phyloP scores from a whole-genome alignment of 1,139 yeast genomes.

The Suhomyces atakaporum region DNA sequence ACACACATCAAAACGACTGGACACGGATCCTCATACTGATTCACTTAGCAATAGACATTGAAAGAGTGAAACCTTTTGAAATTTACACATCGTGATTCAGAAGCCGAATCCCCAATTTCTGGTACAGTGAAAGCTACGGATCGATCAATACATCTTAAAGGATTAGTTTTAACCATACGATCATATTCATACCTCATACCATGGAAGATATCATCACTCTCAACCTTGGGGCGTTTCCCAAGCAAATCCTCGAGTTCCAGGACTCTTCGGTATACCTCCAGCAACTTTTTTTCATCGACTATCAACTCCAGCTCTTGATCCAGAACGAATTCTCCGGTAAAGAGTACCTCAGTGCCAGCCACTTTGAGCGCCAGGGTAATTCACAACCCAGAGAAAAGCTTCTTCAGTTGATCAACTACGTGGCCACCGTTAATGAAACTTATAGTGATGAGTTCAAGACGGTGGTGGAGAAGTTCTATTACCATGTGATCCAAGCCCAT shows the following conservation, averaged over 20 bases:
- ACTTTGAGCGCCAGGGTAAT: conserved; percentile 20
- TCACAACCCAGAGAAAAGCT: conserved; percentile 27
- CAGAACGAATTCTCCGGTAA: conserved; percentile 35
- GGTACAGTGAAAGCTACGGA: no score
- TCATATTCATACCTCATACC: no score
- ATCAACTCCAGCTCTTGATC: conserved; percentile 39
- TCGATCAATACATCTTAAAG: no score
- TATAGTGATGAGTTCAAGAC: conserved; percentile 28
- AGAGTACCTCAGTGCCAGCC: conserved; percentile 26
- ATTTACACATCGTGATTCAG: no score
- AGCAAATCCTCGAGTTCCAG: conserved; percentile 34
- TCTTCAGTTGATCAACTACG: conserved; percentile 31
- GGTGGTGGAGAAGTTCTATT: conserved; percentile 38
- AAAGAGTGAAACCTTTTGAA: no score
- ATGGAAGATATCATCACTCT: conserved; percentile 18
- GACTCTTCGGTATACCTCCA: conserved; percentile 40
- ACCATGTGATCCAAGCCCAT: conserved; percentile 38
- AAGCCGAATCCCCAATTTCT: no score
- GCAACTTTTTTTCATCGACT: conserved; percentile 42
- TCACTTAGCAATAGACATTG: no score
- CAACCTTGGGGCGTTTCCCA: conserved; percentile 44
- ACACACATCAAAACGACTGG: no score
- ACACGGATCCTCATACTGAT: no score
- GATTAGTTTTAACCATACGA: no score
- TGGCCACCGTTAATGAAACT: conserved; percentile 31